Evolutionary conservation across 75 land plant genomes (phyloP).

Genomic region (Chamaecyparis obtusa): DNA sequence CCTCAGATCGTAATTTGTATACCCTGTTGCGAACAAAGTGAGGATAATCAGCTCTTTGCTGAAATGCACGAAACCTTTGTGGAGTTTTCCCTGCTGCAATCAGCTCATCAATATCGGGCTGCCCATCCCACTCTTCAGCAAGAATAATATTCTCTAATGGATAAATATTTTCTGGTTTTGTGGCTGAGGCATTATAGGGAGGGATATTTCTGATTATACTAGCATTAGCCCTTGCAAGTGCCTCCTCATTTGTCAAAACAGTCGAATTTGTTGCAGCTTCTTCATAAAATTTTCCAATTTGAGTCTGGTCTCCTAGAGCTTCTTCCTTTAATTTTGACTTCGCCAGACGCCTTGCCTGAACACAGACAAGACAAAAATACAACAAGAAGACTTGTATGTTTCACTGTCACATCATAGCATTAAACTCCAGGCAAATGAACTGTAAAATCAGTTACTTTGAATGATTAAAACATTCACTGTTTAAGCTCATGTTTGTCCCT

Average conservation of each 20-base stretch:
- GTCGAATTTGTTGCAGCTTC: slow-evolving; percentile 32
- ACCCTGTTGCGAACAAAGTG: slow-evolving; percentile 71
- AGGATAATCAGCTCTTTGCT: slow-evolving; percentile 42
- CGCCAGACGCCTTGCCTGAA: slow-evolving; percentile 26
- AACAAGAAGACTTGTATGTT: not conserved
- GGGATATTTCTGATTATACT: slow-evolving; percentile 60
- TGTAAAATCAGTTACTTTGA: not conserved
- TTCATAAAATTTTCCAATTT: slow-evolving; percentile 28
- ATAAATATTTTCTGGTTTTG: slow-evolving; percentile 62
- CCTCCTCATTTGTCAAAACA: slow-evolving; percentile 34
- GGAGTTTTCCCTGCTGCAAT: slow-evolving; percentile 27
- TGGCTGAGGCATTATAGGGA: slow-evolving; percentile 65
- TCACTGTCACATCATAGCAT: no score
- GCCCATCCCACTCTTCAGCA: slow-evolving; percentile 58
- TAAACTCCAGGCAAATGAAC: not conserved
- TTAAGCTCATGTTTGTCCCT: not conserved
- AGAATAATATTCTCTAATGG: slow-evolving; percentile 70
- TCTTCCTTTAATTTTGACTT: slow-evolving; percentile 43
- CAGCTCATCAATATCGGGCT: slow-evolving; percentile 46
- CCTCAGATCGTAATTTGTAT: slow-evolving; percentile 42
- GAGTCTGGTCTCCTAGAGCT: slow-evolving; percentile 30
- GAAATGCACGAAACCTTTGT: not conserved
- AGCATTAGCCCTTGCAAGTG: slow-evolving; percentile 26
- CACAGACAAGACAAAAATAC: slow-evolving; percentile 9
- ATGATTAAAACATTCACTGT: not conserved